Evolutionary conservation across 352 stramenopile species (phyloP), one percentile per base, ranked within the genome.

Genomic region (Pythium biforme): DNA sequence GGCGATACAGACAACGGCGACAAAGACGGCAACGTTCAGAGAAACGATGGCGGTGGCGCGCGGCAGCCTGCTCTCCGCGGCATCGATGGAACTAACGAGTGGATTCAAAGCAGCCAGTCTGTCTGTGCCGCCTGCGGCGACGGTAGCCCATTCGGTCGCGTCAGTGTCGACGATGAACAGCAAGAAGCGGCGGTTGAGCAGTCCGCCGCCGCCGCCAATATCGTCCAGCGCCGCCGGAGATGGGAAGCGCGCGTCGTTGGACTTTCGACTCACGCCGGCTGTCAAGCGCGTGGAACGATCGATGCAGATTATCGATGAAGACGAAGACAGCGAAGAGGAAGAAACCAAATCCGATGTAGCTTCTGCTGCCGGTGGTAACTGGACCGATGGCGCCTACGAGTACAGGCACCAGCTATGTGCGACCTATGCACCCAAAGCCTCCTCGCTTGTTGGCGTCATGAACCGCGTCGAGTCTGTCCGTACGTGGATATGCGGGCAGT

Each of bases 181-280:
- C 29, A 69, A 69, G 50, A 69, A 69, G n/a, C 63, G 63, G 9
- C 63, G 63, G 5, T 31, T 69, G 50, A 69, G 55, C 31, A 55
- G 48, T 15, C 54, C 59, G 25, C 59, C 59, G 22, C 43, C 33
- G 23, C 33, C 45, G 2, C 22, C 49, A 19, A 23, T 27, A 6
- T 26, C 45, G 8, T 45, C 46, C 1, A 29, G 6, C 12, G 37
- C 6, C 6, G 15, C 11, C 37, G 37, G 37, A 14, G 45, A 60
- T 11, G 31, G 29, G 29, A 56, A 34, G 26, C 26, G 33, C 8
- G 20, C 54, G 26, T 43, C 39, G n/a, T 55, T 69, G 12, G 54
- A 69, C 29, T 69, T 69, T 39, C 62, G 50, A 6, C 54, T 61
- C 34, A 14, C 20, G 3, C 19, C 41, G 5, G 15, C 17, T 3